Base-by-base conservation (phyloP, 1,139 yeast species). In the Geotrichum phurueaensis region DNA sequence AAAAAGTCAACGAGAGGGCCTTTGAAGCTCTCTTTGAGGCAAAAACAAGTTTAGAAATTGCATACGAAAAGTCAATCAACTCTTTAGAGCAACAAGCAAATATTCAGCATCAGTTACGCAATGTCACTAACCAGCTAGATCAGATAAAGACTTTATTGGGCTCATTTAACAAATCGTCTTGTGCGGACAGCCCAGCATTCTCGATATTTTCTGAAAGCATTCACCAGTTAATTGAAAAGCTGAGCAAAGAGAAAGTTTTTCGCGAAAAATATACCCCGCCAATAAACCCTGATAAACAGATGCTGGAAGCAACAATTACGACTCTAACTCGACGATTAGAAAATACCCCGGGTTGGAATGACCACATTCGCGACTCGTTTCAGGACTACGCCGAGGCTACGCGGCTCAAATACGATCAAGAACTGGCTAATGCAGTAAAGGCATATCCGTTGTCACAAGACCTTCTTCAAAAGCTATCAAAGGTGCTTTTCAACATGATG, bases 331-430 rank as follows among this genome's bases (percentile, higher is more conserved):
- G 67, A n/a, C 63, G 67, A n/a, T 56, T 70, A 36, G 60, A 61
- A 36, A 68, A 66, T 51, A 66, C 66, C 36, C 57, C 65, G 15
- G 72, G 71, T 15, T 69, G 70, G 70, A 62, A 68, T 9, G 61
- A 56, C 12, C 60, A 59, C 9, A 67, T 66, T 56, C 53, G 62
- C 25, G 57, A 57, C 20, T 45, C 58, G 25, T 70, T 70, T 54
- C 57, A 64, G 10, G 57, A 60, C 4, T 66, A 64, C 47, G 67
- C 66, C 7, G 65, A 67, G 7, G 55, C 61, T 54, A 60, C 65
- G 31, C 57, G 60, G 48, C 52, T 62, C 12, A 49, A 60, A 36
- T 47, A 61, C 20, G 66, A 67, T 18, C 60, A 54, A 22, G 61
- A 54, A 12, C 58, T 61, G 6, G 58, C 63, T 10, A 61, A 62